These are phyloP conservation scores for Hirsutella rhossiliensis DNA, from an alignment of 2,329 filamentous ascomycete species.

Conservation along the genomic window DNA sequence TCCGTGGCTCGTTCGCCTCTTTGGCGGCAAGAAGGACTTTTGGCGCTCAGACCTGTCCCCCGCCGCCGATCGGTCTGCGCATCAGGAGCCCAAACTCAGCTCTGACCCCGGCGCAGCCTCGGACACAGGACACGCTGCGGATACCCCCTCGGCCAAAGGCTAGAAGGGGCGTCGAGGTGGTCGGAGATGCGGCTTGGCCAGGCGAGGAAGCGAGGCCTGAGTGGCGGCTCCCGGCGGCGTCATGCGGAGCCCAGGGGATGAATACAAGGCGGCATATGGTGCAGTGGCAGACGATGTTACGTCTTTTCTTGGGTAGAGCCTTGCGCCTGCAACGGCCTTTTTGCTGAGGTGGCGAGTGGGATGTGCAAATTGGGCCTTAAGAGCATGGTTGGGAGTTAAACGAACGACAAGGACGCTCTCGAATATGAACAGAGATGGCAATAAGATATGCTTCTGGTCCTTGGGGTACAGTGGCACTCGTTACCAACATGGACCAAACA, in stretches of 20 bases:
- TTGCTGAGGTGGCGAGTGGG: too few relatives aligned
- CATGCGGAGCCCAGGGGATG: neutral
- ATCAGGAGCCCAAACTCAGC: conserved; percentile 7
- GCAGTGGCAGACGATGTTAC: too few relatives aligned
- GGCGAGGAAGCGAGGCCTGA: neutral
- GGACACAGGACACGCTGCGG: conserved; percentile 2
- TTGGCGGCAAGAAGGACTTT: conserved; percentile 59
- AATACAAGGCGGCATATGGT: neutral
- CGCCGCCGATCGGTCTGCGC: neutral
- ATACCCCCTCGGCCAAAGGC: conserved; percentile 2
- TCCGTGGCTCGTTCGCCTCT: conserved; percentile 55
- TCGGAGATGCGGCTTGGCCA: neutral
- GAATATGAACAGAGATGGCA: too few relatives aligned
- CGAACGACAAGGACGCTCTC: too few relatives aligned
- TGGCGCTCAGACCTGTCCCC: conserved; percentile 37
- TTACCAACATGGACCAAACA: too few relatives aligned
- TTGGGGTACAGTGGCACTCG: too few relatives aligned
- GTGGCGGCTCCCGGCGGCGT: neutral
- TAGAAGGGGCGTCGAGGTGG: neutral
- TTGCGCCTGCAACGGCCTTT: too few relatives aligned
- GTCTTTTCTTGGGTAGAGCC: too few relatives aligned
- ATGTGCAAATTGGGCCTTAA: too few relatives aligned
- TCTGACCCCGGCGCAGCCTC: conserved; percentile 8
- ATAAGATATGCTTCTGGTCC: too few relatives aligned
- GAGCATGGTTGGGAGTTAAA: too few relatives aligned